Evolutionary conservation across 345 rosid genomes (phyloP).

Genomic region (Tarenaya hassleriana): DNA sequence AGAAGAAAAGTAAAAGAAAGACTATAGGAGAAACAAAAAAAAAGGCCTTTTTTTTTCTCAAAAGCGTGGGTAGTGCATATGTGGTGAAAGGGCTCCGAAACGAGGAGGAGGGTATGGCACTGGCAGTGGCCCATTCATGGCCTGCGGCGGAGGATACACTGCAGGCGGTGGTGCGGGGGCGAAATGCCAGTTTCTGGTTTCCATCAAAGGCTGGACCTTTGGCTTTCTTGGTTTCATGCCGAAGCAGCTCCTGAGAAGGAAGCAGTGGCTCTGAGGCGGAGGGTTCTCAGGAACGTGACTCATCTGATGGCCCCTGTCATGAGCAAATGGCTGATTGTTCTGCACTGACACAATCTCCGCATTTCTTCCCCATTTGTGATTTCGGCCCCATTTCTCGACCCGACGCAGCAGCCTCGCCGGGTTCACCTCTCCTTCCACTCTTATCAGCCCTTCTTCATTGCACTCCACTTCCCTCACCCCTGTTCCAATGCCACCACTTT

Average conservation of each 20-base stretch:
- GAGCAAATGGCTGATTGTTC: conserved; percentile 12
- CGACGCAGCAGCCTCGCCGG: conserved; percentile 12
- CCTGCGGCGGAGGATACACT: too few species aligned
- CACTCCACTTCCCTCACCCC: conserved; percentile 20
- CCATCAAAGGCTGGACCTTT: too few species aligned
- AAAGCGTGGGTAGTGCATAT: not conserved
- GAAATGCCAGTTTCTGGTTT: too few species aligned
- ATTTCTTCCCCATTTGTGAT: not conserved
- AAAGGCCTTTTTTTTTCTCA: not conserved
- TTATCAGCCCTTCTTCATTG: conserved; percentile 19
- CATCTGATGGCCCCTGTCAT: too few species aligned
- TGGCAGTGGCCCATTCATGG: too few species aligned
- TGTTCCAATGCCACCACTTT: conserved; percentile 8
- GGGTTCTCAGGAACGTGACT: too few species aligned
- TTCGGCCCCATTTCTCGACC: too few species aligned
- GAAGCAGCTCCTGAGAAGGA: too few species aligned
- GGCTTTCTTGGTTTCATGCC: too few species aligned
- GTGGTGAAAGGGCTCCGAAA: not conserved
- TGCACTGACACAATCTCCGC: conserved; percentile 18
- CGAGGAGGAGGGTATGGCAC: too few species aligned
- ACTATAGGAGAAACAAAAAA: conserved; percentile 16
- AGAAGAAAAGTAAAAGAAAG: conserved; percentile 65
- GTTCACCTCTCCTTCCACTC: conserved; percentile 19
- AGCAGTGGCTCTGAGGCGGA: too few species aligned
- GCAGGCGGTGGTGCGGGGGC: too few species aligned